Evolutionary conservation across 495 filamentous ascomycete species (phyloP).

Genomic region (Aspergillus nanangensis): DNA sequence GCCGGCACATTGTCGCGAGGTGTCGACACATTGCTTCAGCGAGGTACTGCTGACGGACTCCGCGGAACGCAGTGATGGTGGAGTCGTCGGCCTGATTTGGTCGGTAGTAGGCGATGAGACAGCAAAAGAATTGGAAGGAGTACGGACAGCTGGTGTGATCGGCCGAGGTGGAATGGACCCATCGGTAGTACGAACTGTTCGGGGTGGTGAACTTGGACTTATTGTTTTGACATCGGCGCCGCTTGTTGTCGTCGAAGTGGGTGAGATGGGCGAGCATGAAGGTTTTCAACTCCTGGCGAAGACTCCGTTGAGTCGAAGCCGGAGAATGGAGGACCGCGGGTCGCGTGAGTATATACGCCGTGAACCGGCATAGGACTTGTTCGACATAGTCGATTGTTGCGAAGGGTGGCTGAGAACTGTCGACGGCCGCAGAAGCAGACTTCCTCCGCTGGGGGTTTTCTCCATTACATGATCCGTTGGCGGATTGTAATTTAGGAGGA

Average conservation of each 20-base stretch:
- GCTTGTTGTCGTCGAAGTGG: constrained; percentile 19
- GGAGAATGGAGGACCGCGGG: no score
- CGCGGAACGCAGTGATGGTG: constrained; percentile 12
- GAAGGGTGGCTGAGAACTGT: no score
- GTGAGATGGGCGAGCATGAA: constrained; percentile 23
- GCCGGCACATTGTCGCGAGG: constrained; percentile 30
- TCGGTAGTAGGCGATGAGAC: constrained; percentile 13
- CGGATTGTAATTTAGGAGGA: no score
- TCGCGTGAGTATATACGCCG: no score
- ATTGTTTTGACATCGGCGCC: no score
- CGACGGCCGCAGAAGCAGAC: no score
- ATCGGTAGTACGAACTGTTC: constrained; percentile 23
- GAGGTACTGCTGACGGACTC: constrained; percentile 21
- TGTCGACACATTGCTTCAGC: constrained; percentile 22
- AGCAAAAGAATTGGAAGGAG: constrained; percentile 31
- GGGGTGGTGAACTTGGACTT: no score
- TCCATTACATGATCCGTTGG: no score
- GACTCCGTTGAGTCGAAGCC: no score
- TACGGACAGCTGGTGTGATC: constrained; percentile 32
- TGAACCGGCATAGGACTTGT: no score
- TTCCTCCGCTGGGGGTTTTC: no score
- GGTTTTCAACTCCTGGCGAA: constrained; percentile 12
- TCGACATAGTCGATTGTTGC: no score
- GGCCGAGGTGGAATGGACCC: constrained; percentile 31
- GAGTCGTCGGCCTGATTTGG: constrained; percentile 1